phyloP scores from a whole-genome alignment of 495 filamentous ascomycete genomes.

The Cercophora sp. region DNA sequence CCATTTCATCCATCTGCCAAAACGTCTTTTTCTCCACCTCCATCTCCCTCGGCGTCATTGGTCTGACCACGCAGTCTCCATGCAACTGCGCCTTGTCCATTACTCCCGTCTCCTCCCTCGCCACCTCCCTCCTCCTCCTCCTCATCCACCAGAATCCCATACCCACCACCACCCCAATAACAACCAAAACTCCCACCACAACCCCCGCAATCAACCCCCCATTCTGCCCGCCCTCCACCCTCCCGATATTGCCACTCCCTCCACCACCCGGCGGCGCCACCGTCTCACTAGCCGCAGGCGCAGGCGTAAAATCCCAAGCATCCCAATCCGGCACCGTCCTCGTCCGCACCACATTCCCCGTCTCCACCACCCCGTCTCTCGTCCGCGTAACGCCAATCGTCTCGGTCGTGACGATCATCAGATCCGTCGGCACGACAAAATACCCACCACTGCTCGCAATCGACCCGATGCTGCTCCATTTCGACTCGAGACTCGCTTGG shows the following conservation, averaged over 20 bases:
- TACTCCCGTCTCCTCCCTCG: neutral
- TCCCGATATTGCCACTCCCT: neutral
- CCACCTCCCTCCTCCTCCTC: neutral
- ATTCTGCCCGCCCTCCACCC: neutral
- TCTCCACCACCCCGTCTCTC: neutral
- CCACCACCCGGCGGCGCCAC: neutral
- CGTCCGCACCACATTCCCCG: neutral
- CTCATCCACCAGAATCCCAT: neutral
- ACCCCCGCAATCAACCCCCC: neutral
- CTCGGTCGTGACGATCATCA: neutral
- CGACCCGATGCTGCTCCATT: neutral
- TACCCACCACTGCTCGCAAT: neutral
- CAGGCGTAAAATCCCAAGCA: neutral
- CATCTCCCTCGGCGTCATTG: slow-evolving; percentile 2
- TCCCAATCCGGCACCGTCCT: neutral
- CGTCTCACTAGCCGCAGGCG: neutral
- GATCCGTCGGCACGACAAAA: neutral
- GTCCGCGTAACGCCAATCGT: neutral
- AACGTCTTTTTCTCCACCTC: neutral
- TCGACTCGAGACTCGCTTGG: neutral
- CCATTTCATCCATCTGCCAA: neutral
- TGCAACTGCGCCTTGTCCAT: neutral
- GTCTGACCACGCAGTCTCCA: neutral
- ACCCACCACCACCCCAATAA: neutral
- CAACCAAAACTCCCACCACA: neutral